Conservation (phyloP, 1,284 basidiomycete species). For the Rhodotorula sp. region DNA sequence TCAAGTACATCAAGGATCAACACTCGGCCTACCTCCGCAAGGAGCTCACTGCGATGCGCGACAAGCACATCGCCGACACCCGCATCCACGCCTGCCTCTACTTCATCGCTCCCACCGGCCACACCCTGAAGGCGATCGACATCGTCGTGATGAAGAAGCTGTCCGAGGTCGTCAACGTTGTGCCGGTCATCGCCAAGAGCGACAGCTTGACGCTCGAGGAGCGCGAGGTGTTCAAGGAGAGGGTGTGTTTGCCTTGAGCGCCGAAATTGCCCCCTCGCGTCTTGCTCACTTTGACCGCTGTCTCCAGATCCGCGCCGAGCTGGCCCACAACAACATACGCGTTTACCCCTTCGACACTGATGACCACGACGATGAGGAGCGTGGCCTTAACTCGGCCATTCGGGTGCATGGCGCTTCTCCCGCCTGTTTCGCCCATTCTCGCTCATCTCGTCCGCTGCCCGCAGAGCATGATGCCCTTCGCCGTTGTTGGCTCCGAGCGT, state of each 20-base stretch:
- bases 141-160: slow-evolving; percentile 99
- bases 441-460: background rate
- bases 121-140: slow-evolving; percentile 70
- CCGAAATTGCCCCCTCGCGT: background rate
- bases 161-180: slow-evolving; percentile 96
- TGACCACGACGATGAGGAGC: slow-evolving; percentile 86
- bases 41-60: slow-evolving; percentile 97
- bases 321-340: slow-evolving; percentile 88
- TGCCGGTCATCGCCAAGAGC: slow-evolving; percentile 98
- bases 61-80: slow-evolving; percentile 96
- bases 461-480: slow-evolving; percentile 91
- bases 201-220: slow-evolving; percentile 93
- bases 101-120: slow-evolving; percentile 97
- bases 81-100: slow-evolving; percentile 97
- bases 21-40: slow-evolving; percentile 98
- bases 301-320: slow-evolving; percentile 80
- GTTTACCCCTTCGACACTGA: slow-evolving; percentile 97
- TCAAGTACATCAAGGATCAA: slow-evolving; percentile 97
- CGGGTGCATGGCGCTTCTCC: slow-evolving; percentile 58
- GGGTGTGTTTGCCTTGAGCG: slow-evolving; percentile 55
- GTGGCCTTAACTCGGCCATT: slow-evolving; percentile 85
- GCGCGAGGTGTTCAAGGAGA: slow-evolving; percentile 85
- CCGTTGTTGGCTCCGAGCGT: slow-evolving; percentile 91
- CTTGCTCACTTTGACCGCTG: background rate
- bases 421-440: background rate